Evolutionary conservation across 1,284 basidiomycete genomes (phyloP).

Genomic region (Nidula niveotomentosa): DNA sequence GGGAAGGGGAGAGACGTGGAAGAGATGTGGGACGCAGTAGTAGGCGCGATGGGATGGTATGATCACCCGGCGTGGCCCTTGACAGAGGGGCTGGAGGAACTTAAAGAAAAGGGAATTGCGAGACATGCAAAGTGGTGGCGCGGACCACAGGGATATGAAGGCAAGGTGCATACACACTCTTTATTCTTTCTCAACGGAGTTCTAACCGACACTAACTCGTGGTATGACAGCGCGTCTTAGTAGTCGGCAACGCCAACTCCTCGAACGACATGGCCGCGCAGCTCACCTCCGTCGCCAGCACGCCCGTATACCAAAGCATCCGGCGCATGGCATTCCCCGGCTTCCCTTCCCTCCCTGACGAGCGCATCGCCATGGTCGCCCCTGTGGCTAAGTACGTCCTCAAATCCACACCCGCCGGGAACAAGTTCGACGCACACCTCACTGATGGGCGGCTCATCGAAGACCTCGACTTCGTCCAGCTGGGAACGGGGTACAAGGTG

Average conservation of each 20-base stretch:
- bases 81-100: slow-evolving; percentile 33
- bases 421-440: slow-evolving; percentile 30
- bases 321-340: slow-evolving; percentile 34
- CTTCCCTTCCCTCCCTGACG: slow-evolving; percentile 39
- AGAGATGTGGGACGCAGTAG: slow-evolving; percentile 45
- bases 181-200: background rate
- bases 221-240: slow-evolving; percentile 33
- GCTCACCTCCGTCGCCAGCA: slow-evolving; percentile 28
- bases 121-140: slow-evolving; percentile 39
- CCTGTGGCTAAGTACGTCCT: slow-evolving; percentile 33
- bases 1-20: slow-evolving; percentile 44
- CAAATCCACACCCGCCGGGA: slow-evolving; percentile 2
- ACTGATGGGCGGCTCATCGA: slow-evolving; percentile 31
- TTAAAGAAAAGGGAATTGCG: slow-evolving; percentile 26
- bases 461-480: slow-evolving; percentile 38
- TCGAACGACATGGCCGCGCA: slow-evolving; percentile 48
- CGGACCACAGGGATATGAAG: slow-evolving; percentile 33
- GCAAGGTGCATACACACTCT: slow-evolving; percentile 30
- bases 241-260: slow-evolving; percentile 48
- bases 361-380: slow-evolving; percentile 37
- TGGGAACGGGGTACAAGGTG: slow-evolving; percentile 44
- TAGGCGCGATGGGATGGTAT: slow-evolving; percentile 42
- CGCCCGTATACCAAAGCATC: slow-evolving; percentile 42
- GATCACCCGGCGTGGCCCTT: slow-evolving; percentile 39
- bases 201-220: background rate